Conservation (phyloP, 768 basidiomycete genomes). For the Tephrocybe sp. region DNA sequence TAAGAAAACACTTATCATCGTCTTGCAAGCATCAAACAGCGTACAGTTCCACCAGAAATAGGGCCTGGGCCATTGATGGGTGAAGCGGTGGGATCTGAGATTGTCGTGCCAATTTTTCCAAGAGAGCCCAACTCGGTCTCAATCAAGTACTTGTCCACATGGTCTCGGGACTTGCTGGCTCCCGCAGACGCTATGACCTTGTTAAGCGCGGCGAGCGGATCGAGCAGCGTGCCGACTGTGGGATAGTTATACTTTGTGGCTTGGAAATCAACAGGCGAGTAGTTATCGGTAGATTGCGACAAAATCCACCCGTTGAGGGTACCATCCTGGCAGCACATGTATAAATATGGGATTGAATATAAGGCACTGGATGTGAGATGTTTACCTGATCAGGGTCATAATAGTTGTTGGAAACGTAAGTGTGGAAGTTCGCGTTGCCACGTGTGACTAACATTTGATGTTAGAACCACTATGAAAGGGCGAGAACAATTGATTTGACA, state of each 20-base stretch:
- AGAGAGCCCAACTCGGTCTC: slow-evolving; percentile 30
- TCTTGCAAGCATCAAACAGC: neutral
- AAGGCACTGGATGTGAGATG: neutral
- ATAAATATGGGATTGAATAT: neutral
- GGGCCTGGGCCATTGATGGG: slow-evolving; percentile 33
- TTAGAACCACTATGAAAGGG: slow-evolving; percentile 1
- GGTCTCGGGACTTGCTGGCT: slow-evolving; percentile 32
- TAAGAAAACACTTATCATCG: neutral
- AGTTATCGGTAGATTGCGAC: slow-evolving; percentile 26
- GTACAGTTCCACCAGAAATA: slow-evolving; percentile 30
- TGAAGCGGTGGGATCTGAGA: slow-evolving; percentile 25
- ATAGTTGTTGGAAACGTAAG: slow-evolving; percentile 33
- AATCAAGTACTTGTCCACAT: slow-evolving; percentile 32
- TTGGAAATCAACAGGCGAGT: slow-evolving; percentile 33
- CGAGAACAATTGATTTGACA: no score
- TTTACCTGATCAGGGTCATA: slow-evolving; percentile 30
- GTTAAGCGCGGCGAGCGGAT: slow-evolving; percentile 28
- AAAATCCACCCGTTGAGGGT: slow-evolving; percentile 29
- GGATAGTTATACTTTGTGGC: slow-evolving; percentile 29
- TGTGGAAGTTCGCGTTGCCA: slow-evolving; percentile 36
- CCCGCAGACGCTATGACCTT: slow-evolving; percentile 30
- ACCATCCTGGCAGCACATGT: slow-evolving; percentile 20
- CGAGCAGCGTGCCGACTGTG: slow-evolving; percentile 27
- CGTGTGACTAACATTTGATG: slow-evolving; percentile 24
- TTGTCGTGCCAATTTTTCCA: slow-evolving; percentile 33